phyloP scores from a whole-genome alignment of 2,329 filamentous ascomycete genomes.

The Raffaelea ambrosiae region DNA sequence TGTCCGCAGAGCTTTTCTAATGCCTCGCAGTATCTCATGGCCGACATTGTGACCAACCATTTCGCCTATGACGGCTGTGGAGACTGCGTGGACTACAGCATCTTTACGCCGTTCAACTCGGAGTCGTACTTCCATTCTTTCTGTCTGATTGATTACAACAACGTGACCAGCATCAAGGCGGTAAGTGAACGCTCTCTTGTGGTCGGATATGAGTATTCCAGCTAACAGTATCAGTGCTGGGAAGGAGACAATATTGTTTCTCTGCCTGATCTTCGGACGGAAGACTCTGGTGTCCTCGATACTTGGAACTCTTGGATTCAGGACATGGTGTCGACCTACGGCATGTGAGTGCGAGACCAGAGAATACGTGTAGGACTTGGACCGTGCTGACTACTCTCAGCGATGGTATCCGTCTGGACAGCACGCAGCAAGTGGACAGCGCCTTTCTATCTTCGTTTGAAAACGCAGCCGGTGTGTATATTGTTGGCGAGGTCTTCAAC shows the following conservation, averaged over 20 bases:
- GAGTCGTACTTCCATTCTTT: slow-evolving; percentile 51
- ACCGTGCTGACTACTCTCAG: slow-evolving; percentile 27
- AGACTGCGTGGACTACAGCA: slow-evolving; percentile 21
- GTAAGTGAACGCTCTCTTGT: neutral
- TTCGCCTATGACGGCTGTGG: slow-evolving; percentile 33
- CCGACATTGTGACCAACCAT: slow-evolving; percentile 47
- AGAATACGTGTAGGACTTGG: no score
- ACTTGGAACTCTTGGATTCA: slow-evolving; percentile 52
- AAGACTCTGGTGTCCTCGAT: slow-evolving; percentile 21
- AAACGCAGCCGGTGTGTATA: slow-evolving; percentile 46
- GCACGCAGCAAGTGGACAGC: slow-evolving; percentile 52
- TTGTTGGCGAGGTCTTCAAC: slow-evolving; percentile 51
- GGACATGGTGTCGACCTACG: slow-evolving; percentile 49
- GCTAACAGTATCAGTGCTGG: slow-evolving; percentile 30
- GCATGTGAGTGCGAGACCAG: no score
- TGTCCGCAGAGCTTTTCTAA: no score
- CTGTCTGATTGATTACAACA: slow-evolving; percentile 45
- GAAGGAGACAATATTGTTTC: slow-evolving; percentile 43
- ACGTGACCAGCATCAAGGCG: slow-evolving; percentile 35
- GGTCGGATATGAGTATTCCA: no score
- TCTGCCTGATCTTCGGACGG: slow-evolving; percentile 55
- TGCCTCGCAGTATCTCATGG: slow-evolving; percentile 31
- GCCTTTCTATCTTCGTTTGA: slow-evolving; percentile 49
- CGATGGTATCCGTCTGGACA: slow-evolving; percentile 54
- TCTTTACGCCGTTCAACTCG: slow-evolving; percentile 38